Evolutionary conservation across 371 early-diverging fungal genomes (phyloP).

Genomic region (Mortierella polycephala): DNA sequence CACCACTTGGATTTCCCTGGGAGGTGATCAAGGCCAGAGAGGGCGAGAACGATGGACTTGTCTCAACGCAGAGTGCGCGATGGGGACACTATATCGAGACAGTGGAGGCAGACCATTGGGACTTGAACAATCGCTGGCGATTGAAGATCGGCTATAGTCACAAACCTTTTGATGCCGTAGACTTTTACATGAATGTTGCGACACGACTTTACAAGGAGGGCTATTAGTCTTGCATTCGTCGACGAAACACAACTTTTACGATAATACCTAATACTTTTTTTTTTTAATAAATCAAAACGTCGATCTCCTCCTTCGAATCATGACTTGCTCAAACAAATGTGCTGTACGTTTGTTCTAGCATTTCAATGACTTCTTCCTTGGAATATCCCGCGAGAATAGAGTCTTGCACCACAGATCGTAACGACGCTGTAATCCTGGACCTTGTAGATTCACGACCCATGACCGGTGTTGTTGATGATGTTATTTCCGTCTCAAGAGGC

Average conservation of each 20-base stretch:
- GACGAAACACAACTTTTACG: too few species aligned
- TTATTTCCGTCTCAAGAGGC: too few species aligned
- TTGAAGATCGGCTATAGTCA: conserved; percentile 47
- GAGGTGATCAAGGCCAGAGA: conserved; percentile 79
- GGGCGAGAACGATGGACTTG: conserved; percentile 94
- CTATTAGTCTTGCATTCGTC: conserved; percentile 27
- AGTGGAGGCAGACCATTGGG: conserved; percentile 87
- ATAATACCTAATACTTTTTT: too few species aligned
- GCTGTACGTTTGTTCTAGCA: conserved; percentile 14
- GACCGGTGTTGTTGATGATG: not conserved
- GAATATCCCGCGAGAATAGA: conserved; percentile 17
- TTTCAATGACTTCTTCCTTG: conserved; percentile 38
- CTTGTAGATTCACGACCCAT: not conserved
- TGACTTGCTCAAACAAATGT: not conserved
- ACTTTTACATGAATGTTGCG: conserved; percentile 82
- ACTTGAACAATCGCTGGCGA: conserved; percentile 71
- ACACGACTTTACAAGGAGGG: conserved; percentile 73
- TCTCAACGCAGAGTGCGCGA: conserved; percentile 77
- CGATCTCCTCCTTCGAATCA: too few species aligned
- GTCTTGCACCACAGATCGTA: conserved; percentile 16
- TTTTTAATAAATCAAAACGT: too few species aligned
- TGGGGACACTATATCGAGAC: conserved; percentile 91
- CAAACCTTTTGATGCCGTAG: conserved; percentile 73
- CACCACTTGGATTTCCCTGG: conserved; percentile 70
- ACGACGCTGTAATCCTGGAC: not conserved